Base-by-base conservation (phyloP, 75 land plant genomes). In the Cunninghamia lanceolata region DNA sequence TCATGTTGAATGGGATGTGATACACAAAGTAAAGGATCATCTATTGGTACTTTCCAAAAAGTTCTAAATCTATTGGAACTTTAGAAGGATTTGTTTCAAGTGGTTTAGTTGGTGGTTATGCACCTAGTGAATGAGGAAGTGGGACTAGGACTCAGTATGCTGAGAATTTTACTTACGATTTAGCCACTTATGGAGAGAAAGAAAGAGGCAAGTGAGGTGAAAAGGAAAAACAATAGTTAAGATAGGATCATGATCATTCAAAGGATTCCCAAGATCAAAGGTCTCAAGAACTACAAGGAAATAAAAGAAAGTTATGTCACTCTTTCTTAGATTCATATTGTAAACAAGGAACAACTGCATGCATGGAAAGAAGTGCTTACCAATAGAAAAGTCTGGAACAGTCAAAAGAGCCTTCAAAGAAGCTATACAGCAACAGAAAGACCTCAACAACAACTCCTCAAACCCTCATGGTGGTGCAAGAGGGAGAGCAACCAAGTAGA, bases 181-280 rank as follows among this genome's bases (percentile, higher is more conserved):
- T 45, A 82, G 13, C 53, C 34, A 82, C 15, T 82, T 52, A 46
- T 28, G n/a, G 28, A 45, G 70, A 63, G 21, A 77, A 47, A 14
- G 87, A 71, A n/a, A 56, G 50, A 75, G 86, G 81, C 25, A 74
- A 52, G 63, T 74, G 17, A 46, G 82, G 38, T 43, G 89, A 45
- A 66, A 88, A 87, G 86, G 88, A 82, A 36, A 71, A 70, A 59
- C 88, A 88, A 74, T 82, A 78, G 25, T 73, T 85, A 82, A 86
- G 89, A 74, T 86, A 85, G 89, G 87, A 86, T 75, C 85, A 32
- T 43, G 43, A 76, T 76, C 21, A 19, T 76, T 39, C 40, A 19
- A 76, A 38, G 16, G 43, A 76, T 76, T 76, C 42, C 15, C 78
- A 34, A 35, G 84, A 46, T 35, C 83, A 43, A 82, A 56, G 53